Evolutionary conservation across 148 eudicot species (phyloP), one percentile per base, ranked within the genome.

Genomic region (Cornus suecica): DNA sequence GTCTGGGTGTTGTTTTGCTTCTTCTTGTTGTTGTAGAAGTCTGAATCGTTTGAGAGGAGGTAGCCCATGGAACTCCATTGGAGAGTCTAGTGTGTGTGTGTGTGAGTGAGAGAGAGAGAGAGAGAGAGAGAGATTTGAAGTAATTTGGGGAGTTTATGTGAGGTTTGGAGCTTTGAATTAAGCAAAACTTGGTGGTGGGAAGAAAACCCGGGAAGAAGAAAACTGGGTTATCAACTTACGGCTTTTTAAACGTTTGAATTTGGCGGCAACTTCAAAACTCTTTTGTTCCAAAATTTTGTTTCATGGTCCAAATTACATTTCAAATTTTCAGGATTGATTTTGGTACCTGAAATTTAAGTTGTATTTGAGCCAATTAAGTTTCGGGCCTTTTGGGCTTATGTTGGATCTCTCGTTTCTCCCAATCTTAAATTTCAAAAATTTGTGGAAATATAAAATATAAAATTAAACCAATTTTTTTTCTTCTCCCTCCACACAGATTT

Each of bases 21-120:
- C 71, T 34, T 82, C 71, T 66, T 87, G 88, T n/a, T 87, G 88
- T n/a, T 90, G 88, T 66, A 86, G 78, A 27, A 90, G 76, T 69
- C 82, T 86, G 87, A 88, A 86, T 67, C 98, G 84, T 58, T 94
- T 94, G 66, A 78, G 74, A 61, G 94, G 98, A 27, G 97, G 98
- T 45, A 94, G 69, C 52, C 68, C 75, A 15, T 89, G 79, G 64
- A 87, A 83, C 73, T 81, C 89, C 94, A 91, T 91, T 79, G 30
- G 18, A 41, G 29, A 70, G 24, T 75, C 58, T 10, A 52, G 74
- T 22, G 41, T 11, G 63, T 28, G 80, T 45, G 72, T 15, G 64
- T 45, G 80, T 64, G 28, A 34, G 70, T 37, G 72, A 41, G 69
- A 73, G 74, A 52, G 24, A 56, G 78, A 74, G 80, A 60, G 28